Evolutionary conservation across 2,329 filamentous ascomycete species (phyloP), one percentile per base, ranked within the genome.

Genomic region (Alternaria brassicae): DNA sequence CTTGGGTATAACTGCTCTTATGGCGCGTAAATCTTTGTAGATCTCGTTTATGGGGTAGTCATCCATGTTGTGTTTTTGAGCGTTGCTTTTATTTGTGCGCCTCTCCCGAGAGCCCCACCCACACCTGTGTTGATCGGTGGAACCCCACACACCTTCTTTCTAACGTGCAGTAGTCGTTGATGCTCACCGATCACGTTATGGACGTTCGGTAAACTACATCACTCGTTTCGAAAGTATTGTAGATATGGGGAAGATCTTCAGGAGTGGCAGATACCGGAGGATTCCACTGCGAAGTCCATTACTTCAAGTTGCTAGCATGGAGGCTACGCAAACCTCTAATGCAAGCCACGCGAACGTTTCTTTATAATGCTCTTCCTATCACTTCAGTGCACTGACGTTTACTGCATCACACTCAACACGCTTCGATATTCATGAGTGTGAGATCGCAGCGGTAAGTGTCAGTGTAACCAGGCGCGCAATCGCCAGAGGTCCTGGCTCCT

Each of bases 161-260:
- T 36, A 48, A 48, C 44, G 44, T 48, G 44, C 44, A 48, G 44
- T 48, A 48, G 44, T 48, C 30, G 28, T 30, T 34, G 30, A 36
- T 36, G 19, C 21, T 25, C 12, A 48, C 44, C 13, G 44, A 36
- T 36, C 25, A 15, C 9, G 12, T 23, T 48, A 10, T 48, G 28
- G 21, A 34, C 13, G 15, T 10, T 34, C 2, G n/a, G 44, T 48
- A 47, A 13, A 48, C 32, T 34, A 48, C 19, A 10, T 25, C 19
- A 23, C 19, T 32, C n/a, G 19, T 48, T 34, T 34, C 15, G 12
- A n/a, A 13, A 34, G 30, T 13, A 15, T n/a, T 48, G 19, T 36
- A 36, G 13, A 48, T 34, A n/a, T 19, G 21, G 15, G 23, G 19
- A 48, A 17, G 44, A 48, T 36, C 19, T 34, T 48, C 44, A 48